A percentile compares a stretch with the other conserved stretches of the same genome.
Evolutionary conservation across 768 basidiomycete species (phyloP).

Genomic region (Hericium alpestre): DNA sequence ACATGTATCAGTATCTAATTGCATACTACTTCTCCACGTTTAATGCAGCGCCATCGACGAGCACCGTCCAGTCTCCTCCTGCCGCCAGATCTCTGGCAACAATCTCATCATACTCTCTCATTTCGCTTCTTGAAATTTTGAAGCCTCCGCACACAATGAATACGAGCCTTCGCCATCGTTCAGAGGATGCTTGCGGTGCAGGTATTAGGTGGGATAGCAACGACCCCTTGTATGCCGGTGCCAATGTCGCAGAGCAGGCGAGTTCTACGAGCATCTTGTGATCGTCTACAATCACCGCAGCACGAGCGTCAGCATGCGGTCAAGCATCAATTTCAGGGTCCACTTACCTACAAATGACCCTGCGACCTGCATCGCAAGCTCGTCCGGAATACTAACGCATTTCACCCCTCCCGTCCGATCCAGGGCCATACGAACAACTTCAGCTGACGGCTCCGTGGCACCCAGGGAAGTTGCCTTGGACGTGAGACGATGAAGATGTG

Average conservation of each 20-base stretch:
- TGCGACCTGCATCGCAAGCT: constrained; percentile 54
- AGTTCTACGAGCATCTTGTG: constrained; percentile 69
- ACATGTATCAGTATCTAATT: background rate
- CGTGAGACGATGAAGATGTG: constrained; percentile 44
- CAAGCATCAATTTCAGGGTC: background rate
- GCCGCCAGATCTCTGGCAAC: constrained; percentile 23
- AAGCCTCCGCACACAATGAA: constrained; percentile 67
- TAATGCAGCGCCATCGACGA: background rate
- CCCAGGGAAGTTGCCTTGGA: constrained; percentile 66
- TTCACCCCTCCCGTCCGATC: constrained; percentile 44
- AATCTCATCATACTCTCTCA: constrained; percentile 35
- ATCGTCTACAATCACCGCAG: constrained; percentile 36
- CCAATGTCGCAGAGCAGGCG: constrained; percentile 61
- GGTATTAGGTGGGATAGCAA: constrained; percentile 46
- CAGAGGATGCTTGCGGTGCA: constrained; percentile 8
- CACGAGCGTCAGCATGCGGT: background rate
- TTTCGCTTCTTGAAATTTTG: constrained; percentile 49
- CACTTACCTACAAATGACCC: constrained; percentile 47
- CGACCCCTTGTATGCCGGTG: constrained; percentile 48
- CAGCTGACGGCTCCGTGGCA: constrained; percentile 48
- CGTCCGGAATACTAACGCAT: constrained; percentile 56
- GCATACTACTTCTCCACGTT: background rate
- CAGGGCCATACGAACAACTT: constrained; percentile 55
- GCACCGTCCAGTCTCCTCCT: background rate
- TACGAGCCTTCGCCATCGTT: constrained; percentile 31